Evolutionary conservation across 2,329 filamentous ascomycete genomes (phyloP).

Genomic region (Leptographium procerum): DNA sequence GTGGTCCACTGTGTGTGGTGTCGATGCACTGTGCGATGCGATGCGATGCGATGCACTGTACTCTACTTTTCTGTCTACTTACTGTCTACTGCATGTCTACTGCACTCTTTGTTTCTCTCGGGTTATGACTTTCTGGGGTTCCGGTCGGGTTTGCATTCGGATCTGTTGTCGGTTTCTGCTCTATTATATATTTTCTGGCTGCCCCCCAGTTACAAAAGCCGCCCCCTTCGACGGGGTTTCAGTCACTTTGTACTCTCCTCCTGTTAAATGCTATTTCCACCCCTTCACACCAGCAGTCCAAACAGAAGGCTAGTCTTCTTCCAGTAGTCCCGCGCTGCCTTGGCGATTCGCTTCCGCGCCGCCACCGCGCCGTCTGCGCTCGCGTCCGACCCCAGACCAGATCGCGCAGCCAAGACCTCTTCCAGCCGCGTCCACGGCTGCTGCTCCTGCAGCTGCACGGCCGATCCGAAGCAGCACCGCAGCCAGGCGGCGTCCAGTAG

Average conservation of each 20-base stretch:
- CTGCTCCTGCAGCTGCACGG: constrained; percentile 8
- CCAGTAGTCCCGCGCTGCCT: constrained; percentile 66
- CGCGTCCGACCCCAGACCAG: constrained; percentile 23
- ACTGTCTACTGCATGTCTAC: too few relatives aligned
- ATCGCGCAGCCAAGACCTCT: constrained; percentile 30
- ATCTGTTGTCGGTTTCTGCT: too few relatives aligned
- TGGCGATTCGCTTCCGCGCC: constrained; percentile 42
- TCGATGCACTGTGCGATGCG: too few relatives aligned
- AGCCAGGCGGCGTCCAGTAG: constrained; percentile 48
- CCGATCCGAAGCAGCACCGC: constrained; percentile 28
- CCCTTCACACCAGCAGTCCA: constrained; percentile 51
- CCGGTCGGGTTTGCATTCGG: too few relatives aligned
- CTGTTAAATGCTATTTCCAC: not conserved
- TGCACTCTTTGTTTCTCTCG: too few relatives aligned
- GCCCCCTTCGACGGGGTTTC: not conserved
- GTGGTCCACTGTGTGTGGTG: not conserved
- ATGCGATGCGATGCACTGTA: too few relatives aligned
- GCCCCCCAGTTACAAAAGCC: too few relatives aligned
- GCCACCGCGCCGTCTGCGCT: constrained; percentile 28
- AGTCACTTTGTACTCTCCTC: not conserved
- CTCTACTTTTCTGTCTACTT: too few relatives aligned
- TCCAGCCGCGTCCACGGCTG: constrained; percentile 24
- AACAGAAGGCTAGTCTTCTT: constrained; percentile 74
- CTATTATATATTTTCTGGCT: too few relatives aligned
- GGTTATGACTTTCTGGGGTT: too few relatives aligned